Evolutionary conservation across 768 basidiomycete species (phyloP).

Genomic region (Paxillus involutus): DNA sequence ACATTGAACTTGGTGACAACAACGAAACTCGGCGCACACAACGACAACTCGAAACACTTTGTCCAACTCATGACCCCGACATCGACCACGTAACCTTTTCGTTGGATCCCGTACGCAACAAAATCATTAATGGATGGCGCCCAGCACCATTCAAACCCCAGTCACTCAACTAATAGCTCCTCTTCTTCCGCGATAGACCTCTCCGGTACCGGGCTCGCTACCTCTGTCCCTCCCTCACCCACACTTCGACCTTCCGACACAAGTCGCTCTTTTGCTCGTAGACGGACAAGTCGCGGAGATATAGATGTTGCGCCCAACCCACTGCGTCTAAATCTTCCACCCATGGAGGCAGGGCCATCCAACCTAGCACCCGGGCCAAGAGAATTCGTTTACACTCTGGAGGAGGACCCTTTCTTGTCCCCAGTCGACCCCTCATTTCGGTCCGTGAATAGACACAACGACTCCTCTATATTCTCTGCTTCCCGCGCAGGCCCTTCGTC

Average conservation of each 20-base stretch:
- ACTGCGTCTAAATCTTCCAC: slow-evolving; percentile 37
- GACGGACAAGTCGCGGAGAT: slow-evolving; percentile 60
- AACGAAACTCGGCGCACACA: no score
- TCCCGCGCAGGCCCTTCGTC: slow-evolving; percentile 51
- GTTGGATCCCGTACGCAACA: not conserved
- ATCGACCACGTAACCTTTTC: not conserved
- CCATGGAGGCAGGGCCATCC: slow-evolving; percentile 23
- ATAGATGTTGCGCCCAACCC: slow-evolving; percentile 48
- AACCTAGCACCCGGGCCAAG: slow-evolving; percentile 17
- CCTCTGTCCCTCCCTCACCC: slow-evolving; percentile 53
- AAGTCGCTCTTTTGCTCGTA: slow-evolving; percentile 39
- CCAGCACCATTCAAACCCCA: not conserved
- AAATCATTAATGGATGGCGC: slow-evolving; percentile 11
- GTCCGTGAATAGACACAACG: slow-evolving; percentile 3
- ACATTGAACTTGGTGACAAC: no score
- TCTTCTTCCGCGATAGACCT: slow-evolving; percentile 60
- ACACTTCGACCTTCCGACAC: slow-evolving; percentile 38
- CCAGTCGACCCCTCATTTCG: slow-evolving; percentile 36
- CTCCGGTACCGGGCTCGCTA: slow-evolving; percentile 43
- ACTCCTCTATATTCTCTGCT: slow-evolving; percentile 39
- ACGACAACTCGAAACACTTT: no score
- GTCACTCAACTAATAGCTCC: slow-evolving; percentile 34
- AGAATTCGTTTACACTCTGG: slow-evolving; percentile 20
- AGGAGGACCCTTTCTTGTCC: slow-evolving; percentile 53
- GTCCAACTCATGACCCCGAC: no score